Evolutionary conservation across 2,329 filamentous ascomycete genomes (phyloP).

Genomic region (Helicocarpus griseus): DNA sequence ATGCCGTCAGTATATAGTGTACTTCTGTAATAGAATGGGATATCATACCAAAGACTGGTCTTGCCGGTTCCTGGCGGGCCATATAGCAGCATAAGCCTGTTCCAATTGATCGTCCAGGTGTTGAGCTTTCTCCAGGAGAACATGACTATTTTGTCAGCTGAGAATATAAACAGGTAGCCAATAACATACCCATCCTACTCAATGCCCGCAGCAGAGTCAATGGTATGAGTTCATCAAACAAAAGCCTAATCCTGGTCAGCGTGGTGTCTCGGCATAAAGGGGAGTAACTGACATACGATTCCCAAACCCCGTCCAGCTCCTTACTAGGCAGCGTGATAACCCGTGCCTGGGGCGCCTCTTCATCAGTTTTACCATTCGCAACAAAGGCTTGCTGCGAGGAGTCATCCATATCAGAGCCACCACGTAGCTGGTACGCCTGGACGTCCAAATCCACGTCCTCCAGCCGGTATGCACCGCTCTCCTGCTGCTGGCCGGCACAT

Average conservation of each 20-base stretch:
- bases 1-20: not conserved
- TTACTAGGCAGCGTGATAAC: slow-evolving; percentile 28
- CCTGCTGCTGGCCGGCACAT: slow-evolving; percentile 23
- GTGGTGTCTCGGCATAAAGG: not conserved
- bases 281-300: slow-evolving; percentile 30
- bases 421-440: slow-evolving; percentile 32
- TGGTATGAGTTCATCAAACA: slow-evolving; percentile 36
- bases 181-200: slow-evolving; percentile 27
- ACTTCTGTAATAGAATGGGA: not conserved
- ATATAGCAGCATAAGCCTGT: slow-evolving; percentile 65
- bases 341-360: slow-evolving; percentile 22
- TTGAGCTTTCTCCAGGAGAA: slow-evolving; percentile 27
- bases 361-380: slow-evolving; percentile 13
- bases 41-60: slow-evolving; percentile 29
- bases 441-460: slow-evolving; percentile 31
- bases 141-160: slow-evolving; percentile 13
- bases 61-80: slow-evolving; percentile 93
- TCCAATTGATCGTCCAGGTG: slow-evolving; percentile 35
- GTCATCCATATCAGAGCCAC: slow-evolving; percentile 7
- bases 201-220: slow-evolving; percentile 32
- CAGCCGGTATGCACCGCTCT: slow-evolving; percentile 21
- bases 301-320: slow-evolving; percentile 35
- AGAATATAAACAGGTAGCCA: not conserved
- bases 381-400: slow-evolving; percentile 14
- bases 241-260: slow-evolving; percentile 20